Evolutionary conservation across 495 filamentous ascomycete species (phyloP), one percentile per base, ranked within the genome.

Genomic region (Usnea hakonensis): DNA sequence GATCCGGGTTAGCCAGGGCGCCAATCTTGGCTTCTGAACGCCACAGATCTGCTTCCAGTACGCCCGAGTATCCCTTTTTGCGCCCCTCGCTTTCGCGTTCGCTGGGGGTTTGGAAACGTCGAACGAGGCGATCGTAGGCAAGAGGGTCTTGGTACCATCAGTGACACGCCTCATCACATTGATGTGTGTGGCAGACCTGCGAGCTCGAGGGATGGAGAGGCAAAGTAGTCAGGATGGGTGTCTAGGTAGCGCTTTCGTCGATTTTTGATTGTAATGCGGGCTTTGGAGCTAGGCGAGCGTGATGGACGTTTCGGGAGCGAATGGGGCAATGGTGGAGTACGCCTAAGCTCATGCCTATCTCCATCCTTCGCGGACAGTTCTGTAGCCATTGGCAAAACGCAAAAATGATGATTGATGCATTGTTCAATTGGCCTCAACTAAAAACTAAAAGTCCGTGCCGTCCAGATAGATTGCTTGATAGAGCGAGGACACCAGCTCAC

Each of bases 71-170:
- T 1, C 90, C 89, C 69, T 88, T 89, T 4, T 73, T 76, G 17
- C 81, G 82, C 16, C 86, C 88, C 63, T 90, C 87, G 17, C 78
- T 81, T 71, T 90, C 86, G 57, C 89, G 80, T 74, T 95, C 90
- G 17, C 80, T 78, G 17, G 87, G 71, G 4, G 84, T 84, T 58
- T 90, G 89, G 72, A 91, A 92, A 64, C 86, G 87, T 50, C 88
- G 85, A 67, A 95, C 83, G 17, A 91, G 77, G 58, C 83, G 82
- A 70, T 93, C 89, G 75, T 95, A 91, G 48, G 91, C 80, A 28
- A 92, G 76, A 0, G 90, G 89, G 72, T 91, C 89, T 88, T 75
- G 55, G 65, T 55, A 61, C 62, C 50, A 68, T 76, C 72, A 76
- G 76, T 68, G 8, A 48, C 36, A 41, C 63, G 37, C 21, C 36